A percentile compares a stretch with the other conserved stretches of the same genome.
Evolutionary conservation across 345 rosid species (phyloP).

Genomic region (Dipteronia sinensis): DNA sequence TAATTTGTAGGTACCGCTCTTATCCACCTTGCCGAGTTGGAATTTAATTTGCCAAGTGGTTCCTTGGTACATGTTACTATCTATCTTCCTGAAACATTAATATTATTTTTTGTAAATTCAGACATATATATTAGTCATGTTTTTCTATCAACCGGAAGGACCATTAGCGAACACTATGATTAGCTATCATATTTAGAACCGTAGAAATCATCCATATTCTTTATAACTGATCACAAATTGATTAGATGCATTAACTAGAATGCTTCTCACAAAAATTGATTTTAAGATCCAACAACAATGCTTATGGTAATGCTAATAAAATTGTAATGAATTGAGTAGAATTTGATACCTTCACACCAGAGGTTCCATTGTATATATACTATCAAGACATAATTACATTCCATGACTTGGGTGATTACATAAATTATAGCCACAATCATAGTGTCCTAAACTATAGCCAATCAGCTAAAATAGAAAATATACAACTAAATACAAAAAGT

Average conservation of each 20-base stretch:
- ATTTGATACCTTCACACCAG: too few relatives aligned
- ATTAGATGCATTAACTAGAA: background rate
- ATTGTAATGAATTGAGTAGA: too few relatives aligned
- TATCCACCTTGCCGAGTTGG: slow-evolving; percentile 43
- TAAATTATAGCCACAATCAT: too few relatives aligned
- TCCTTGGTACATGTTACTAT: slow-evolving; percentile 41
- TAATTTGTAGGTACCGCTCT: slow-evolving; percentile 52
- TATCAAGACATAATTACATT: too few relatives aligned
- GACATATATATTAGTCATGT: background rate
- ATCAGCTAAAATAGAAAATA: too few relatives aligned
- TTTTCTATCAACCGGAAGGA: background rate
- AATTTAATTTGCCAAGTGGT: slow-evolving; percentile 81
- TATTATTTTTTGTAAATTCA: too few relatives aligned
- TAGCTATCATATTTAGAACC: background rate
- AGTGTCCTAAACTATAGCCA: too few relatives aligned
- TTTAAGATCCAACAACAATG: background rate
- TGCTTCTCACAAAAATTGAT: background rate
- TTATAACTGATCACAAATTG: background rate
- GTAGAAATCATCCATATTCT: background rate
- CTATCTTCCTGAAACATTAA: slow-evolving; percentile 37
- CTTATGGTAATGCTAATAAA: background rate
- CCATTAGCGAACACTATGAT: background rate
- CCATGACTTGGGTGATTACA: too few relatives aligned
- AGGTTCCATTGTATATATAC: too few relatives aligned
- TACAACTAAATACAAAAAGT: too few relatives aligned